These are phyloP conservation scores for Solanum etuberosum DNA, from an alignment of 257 asterid species.

Conservation along the genomic window DNA sequence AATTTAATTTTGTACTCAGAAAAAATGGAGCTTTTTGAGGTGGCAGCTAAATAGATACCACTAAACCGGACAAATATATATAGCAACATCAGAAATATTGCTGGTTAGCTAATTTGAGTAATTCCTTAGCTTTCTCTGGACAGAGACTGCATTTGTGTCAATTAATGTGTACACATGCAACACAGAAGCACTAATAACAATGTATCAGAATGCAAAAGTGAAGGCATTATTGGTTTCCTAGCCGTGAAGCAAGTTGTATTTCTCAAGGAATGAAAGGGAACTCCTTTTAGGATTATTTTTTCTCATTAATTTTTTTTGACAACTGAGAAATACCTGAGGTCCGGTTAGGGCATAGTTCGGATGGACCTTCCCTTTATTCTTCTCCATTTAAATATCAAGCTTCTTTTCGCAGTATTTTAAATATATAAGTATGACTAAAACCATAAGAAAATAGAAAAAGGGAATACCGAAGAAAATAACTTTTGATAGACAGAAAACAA, in stretches of 20 bases:
- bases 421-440: neutral
- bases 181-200: neutral
- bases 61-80: neutral
- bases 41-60: neutral
- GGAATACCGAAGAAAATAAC: neutral
- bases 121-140: neutral
- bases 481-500: neutral
- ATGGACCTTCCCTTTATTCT: neutral
- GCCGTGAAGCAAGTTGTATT: neutral
- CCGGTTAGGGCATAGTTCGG: neutral
- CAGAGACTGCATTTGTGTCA: neutral
- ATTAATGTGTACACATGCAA: neutral
- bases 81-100: neutral
- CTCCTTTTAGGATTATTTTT: neutral
- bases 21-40: neutral
- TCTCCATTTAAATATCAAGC: neutral
- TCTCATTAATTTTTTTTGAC: neutral
- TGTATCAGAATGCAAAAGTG: neutral
- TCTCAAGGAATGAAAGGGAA: neutral
- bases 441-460: neutral
- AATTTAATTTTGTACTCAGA: neutral
- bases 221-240: neutral
- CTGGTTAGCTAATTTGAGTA: neutral
- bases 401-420: neutral
- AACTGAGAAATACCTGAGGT: neutral